These are phyloP conservation scores for Nemania bipapillata DNA, from an alignment of 2,329 filamentous ascomycete genomes.

Conservation along the genomic window DNA sequence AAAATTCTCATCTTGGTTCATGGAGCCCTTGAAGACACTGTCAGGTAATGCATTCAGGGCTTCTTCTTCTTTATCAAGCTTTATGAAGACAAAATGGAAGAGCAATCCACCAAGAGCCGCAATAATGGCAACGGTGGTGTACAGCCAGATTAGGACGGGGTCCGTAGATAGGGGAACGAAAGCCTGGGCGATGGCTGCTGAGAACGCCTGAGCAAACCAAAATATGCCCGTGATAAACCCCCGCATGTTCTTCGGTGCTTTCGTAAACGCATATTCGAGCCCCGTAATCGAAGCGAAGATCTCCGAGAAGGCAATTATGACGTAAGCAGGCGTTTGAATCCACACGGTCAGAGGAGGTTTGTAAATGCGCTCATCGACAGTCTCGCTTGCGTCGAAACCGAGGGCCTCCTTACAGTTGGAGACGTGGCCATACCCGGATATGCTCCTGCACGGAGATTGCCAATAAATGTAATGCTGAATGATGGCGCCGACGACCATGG, in stretches of 20 bases:
- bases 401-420: constrained; percentile 51
- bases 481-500: constrained; percentile 69
- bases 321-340: constrained; percentile 64
- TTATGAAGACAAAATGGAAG: constrained; percentile 77
- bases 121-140: constrained; percentile 72
- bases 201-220: constrained; percentile 68
- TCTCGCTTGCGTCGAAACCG: constrained; percentile 26
- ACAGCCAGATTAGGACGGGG: constrained; percentile 79
- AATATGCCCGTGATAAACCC: constrained; percentile 70
- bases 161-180: constrained; percentile 67
- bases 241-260: constrained; percentile 76
- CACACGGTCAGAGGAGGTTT: constrained; percentile 69
- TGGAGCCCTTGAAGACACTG: constrained; percentile 48
- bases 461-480: constrained; percentile 68
- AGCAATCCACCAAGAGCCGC: constrained; percentile 68
- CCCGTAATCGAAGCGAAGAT: constrained; percentile 74
- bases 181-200: constrained; percentile 69
- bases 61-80: constrained; percentile 73
- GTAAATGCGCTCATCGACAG: constrained; percentile 41
- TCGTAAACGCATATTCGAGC: constrained; percentile 78
- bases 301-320: constrained; percentile 68
- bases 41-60: constrained; percentile 68
- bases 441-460: constrained; percentile 51
- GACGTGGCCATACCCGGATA: constrained; percentile 60
- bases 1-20: constrained; percentile 45